Evolutionary conservation across 2,329 filamentous ascomycete species (phyloP).

Genomic region (Rutstroemia sp.): DNA sequence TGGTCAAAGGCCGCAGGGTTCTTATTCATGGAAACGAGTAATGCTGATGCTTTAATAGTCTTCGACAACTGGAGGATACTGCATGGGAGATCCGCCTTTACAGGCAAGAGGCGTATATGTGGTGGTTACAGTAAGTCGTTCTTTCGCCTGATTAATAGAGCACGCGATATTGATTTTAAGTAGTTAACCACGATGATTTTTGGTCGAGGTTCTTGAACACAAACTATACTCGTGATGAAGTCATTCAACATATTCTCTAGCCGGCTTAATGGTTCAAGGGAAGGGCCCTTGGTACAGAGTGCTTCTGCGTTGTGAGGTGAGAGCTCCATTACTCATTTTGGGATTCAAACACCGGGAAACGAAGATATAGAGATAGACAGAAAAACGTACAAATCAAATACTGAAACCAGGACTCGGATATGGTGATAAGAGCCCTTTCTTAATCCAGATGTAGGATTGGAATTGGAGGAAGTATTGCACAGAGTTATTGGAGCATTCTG

Average conservation of each 20-base stretch:
- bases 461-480: too few relatives aligned
- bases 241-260: slow-evolving; percentile 24
- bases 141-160: neutral
- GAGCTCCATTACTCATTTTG: too few relatives aligned
- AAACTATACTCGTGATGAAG: slow-evolving; percentile 42
- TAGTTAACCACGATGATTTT: slow-evolving; percentile 76
- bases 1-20: slow-evolving; percentile 13
- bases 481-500: too few relatives aligned
- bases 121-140: slow-evolving; percentile 73
- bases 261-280: too few relatives aligned
- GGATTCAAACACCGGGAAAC: too few relatives aligned
- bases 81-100: slow-evolving; percentile 78
- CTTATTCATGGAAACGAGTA: neutral
- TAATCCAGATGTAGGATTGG: too few relatives aligned
- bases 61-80: slow-evolving; percentile 96
- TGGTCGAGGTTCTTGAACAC: slow-evolving; percentile 68
- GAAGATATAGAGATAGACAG: too few relatives aligned
- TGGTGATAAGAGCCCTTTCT: too few relatives aligned
- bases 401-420: too few relatives aligned
- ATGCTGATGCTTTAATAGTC: slow-evolving; percentile 40
- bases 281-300: too few relatives aligned
- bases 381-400: too few relatives aligned
- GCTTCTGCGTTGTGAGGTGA: too few relatives aligned
- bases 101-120: slow-evolving; percentile 78
- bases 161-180: slow-evolving; percentile 2